These are phyloP conservation scores for Ocimum tenuiflorum DNA, from an alignment of 257 asterid genomes.

Conservation along the genomic window DNA sequence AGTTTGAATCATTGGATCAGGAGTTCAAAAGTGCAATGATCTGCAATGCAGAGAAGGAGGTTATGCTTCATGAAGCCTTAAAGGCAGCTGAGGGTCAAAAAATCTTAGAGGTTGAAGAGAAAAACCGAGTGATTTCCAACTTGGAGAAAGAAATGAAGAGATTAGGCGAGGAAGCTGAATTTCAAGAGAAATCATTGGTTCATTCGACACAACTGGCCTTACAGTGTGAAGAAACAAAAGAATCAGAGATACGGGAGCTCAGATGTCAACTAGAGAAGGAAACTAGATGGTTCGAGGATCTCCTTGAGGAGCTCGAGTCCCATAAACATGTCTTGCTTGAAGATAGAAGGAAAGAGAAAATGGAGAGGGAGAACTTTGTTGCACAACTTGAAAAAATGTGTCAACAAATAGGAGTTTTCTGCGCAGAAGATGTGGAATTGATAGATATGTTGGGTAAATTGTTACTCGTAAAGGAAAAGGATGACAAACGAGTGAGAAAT, in stretches of 20 bases:
- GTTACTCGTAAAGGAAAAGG: slow-evolving; percentile 18
- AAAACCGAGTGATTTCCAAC: slow-evolving; percentile 12
- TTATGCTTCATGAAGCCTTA: slow-evolving; percentile 22
- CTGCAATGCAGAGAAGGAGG: slow-evolving; percentile 21
- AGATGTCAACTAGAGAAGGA: slow-evolving; percentile 26
- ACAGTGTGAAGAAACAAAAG: slow-evolving; percentile 25
- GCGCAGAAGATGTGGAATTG: slow-evolving; percentile 31
- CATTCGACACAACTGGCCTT: slow-evolving; percentile 19
- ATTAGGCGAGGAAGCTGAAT: slow-evolving; percentile 20
- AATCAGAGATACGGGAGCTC: slow-evolving; percentile 22
- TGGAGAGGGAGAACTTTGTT: slow-evolving; percentile 22
- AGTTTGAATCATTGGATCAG: slow-evolving; percentile 25
- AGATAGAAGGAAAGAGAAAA: slow-evolving; percentile 17
- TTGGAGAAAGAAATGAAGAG: slow-evolving; percentile 29
- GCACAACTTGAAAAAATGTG: slow-evolving; percentile 26
- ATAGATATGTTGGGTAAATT: slow-evolving; percentile 25
- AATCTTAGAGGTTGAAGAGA: slow-evolving; percentile 23
- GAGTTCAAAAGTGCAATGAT: slow-evolving; percentile 10
- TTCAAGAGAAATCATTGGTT: slow-evolving; percentile 17
- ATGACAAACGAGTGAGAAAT: slow-evolving; percentile 5
- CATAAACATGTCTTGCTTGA: slow-evolving; percentile 24
- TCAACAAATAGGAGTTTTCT: slow-evolving; percentile 24
- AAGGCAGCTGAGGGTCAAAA: slow-evolving; percentile 20
- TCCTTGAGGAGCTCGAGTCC: slow-evolving; percentile 27
- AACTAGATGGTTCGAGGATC: slow-evolving; percentile 14